Conservation (phyloP, 2,329 filamentous ascomycete species). For the Corinectria fuckeliana region DNA sequence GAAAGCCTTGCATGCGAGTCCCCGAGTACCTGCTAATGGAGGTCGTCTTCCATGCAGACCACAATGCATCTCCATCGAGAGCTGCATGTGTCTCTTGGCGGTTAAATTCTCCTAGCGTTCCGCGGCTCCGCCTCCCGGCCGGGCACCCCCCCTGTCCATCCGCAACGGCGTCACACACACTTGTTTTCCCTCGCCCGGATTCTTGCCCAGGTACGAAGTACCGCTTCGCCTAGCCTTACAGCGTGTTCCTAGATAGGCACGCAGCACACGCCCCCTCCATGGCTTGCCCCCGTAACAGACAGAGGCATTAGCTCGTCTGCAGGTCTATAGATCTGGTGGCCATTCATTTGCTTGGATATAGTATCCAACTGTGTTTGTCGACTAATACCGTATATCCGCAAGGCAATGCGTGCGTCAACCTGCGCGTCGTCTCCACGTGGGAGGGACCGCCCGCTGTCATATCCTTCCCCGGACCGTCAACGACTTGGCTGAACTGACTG, state of each 20-base stretch:
- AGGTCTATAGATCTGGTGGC: too few relatives aligned
- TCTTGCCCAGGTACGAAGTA: constrained; percentile 6
- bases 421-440: constrained; percentile 7
- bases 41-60: neutral
- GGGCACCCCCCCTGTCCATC: constrained; percentile 33
- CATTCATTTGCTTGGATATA: neutral
- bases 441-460: neutral
- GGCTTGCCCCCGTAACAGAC: neutral
- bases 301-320: constrained; percentile 17
- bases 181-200: constrained; percentile 8
- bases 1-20: too few relatives aligned
- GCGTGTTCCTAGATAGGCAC: neutral
- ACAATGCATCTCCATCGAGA: neutral
- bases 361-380: too few relatives aligned
- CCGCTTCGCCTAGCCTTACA: neutral
- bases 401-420: neutral
- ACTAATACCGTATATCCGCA: too few relatives aligned
- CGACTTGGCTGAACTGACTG: neutral
- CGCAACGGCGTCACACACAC: constrained; percentile 37
- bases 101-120: constrained; percentile 40
- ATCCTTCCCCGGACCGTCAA: neutral
- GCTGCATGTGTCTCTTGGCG: constrained; percentile 26
- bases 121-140: constrained; percentile 15
- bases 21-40: too few relatives aligned
- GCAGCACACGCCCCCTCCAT: constrained; percentile 12